phyloP scores from a whole-genome alignment of 2,329 filamentous ascomycete species.

The Rhexocercosporidium sp. region DNA sequence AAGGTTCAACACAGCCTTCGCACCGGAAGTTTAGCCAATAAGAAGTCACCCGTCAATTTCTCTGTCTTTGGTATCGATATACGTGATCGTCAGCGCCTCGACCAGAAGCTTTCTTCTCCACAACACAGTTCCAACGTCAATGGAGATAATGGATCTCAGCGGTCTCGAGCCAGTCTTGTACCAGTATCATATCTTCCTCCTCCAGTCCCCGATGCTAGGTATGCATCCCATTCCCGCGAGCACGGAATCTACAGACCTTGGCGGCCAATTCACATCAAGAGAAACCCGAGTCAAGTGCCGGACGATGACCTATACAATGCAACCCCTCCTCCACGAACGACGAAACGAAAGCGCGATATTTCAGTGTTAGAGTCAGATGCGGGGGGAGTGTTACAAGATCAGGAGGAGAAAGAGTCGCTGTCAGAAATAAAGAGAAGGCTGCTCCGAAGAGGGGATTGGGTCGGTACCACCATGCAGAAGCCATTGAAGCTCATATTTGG shows the following conservation, averaged over 20 bases:
- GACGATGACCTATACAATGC: constrained; percentile 36
- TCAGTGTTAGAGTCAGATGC: constrained; percentile 8
- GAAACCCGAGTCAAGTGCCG: constrained; percentile 10
- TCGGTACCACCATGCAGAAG: constrained; percentile 36
- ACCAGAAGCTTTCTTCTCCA: neutral
- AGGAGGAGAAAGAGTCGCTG: constrained; percentile 25
- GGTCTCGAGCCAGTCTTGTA: neutral
- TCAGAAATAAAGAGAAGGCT: constrained; percentile 37
- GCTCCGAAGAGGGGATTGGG: constrained; percentile 40
- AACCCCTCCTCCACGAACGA: constrained; percentile 29
- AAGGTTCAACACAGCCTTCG: constrained; percentile 46
- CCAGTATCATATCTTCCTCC: neutral
- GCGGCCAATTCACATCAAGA: constrained; percentile 12
- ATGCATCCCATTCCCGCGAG: neutral
- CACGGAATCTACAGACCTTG: neutral
- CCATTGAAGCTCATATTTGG: constrained; percentile 34
- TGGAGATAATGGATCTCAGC: neutral
- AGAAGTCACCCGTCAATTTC: constrained; percentile 40
- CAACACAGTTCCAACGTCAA: neutral
- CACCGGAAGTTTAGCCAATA: constrained; percentile 32
- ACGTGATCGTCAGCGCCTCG: constrained; percentile 15
- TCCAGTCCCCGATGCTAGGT: neutral
- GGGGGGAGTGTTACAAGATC: constrained; percentile 7
- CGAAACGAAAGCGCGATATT: constrained; percentile 21
- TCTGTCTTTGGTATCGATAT: constrained; percentile 27